Conservation (phyloP, 345 rosid species). For the Eutrema yunnanense region DNA sequence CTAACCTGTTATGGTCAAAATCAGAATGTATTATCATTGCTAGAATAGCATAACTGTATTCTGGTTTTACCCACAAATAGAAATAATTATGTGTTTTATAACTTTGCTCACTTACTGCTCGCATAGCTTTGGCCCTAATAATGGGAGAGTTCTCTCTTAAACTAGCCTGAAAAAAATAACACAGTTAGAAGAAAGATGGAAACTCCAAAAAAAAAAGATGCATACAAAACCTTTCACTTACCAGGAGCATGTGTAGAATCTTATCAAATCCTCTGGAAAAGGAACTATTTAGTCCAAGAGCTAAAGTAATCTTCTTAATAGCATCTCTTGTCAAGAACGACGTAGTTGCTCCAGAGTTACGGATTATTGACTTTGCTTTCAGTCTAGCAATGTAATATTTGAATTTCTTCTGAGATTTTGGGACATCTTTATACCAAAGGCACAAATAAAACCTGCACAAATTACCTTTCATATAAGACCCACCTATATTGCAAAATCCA, state of each 20-base stretch:
- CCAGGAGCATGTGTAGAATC: conserved; percentile 96
- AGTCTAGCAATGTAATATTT: conserved; percentile 68
- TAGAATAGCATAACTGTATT: conserved; percentile 12
- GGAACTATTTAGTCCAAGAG: conserved; percentile 86
- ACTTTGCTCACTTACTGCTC: conserved; percentile 61
- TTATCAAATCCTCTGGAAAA: conserved; percentile 96
- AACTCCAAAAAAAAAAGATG: neutral
- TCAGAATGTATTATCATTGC: conserved; percentile 25
- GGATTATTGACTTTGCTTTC: conserved; percentile 77
- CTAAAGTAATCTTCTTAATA: conserved; percentile 74
- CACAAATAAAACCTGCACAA: conserved; percentile 86
- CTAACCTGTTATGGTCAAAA: conserved; percentile 65
- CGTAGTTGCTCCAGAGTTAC: conserved; percentile 56
- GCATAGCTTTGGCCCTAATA: conserved; percentile 91
- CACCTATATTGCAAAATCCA: conserved; percentile 13
- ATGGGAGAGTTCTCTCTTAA: conserved; percentile 94
- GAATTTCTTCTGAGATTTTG: conserved; percentile 63
- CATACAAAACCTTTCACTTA: conserved; percentile 37
- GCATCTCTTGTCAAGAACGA: conserved; percentile 65
- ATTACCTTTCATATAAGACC: conserved; percentile 17
- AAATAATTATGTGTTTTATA: neutral
- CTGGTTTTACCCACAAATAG: conserved; percentile 3
- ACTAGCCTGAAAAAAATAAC: conserved; percentile 64
- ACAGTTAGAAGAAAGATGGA: conserved; percentile 7
- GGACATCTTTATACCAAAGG: conserved; percentile 92